Evolutionary conservation across 1,284 basidiomycete genomes (phyloP), one percentile per base, ranked within the genome.

Genomic region (Megacollybia platyphylla): DNA sequence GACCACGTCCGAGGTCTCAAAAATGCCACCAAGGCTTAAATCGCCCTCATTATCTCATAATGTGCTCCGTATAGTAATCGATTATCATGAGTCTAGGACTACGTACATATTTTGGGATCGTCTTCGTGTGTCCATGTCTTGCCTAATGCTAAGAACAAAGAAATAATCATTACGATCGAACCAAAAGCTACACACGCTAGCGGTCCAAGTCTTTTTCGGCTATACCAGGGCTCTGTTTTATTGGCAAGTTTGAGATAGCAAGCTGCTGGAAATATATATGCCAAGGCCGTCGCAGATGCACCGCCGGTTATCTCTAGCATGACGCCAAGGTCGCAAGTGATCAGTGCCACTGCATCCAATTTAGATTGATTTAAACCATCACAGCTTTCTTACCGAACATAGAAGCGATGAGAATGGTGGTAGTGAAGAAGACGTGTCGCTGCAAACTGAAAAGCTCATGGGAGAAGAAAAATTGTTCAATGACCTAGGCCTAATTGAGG

Each of bases 241-340:
- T 79, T 71, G 8, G 70, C 58, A 43, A 97, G 76, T 52, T 82
- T 81, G 54, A 87, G 65, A 64, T 87, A 93, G 54, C 91, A 93
- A 2, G 76, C 79, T 0, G 92, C 86, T 5, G 92, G 87, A 60
- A 92, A 91, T 52, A 97, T 91, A 66, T 87, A 98, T 0, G 94
- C 94, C 13, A 98, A 74, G 0, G 91, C 83, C 0, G 92, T 96
- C 0, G 94, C 94, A 20, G 88, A 91, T 13, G 93, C 76, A 1
- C 94, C 94, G 9, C 96, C 96, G 0, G 93, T 96, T 41, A 99
- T 86, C 64, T 98, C 96, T 31, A 99, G 79, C 63, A 97, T 96
- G 31, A 97, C 85, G 29, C 96, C 96, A 9, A 99, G 73, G 61
- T 99, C 94, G 60, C 93, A 97, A 0, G 94, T 97, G 39, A 91